These are phyloP conservation scores for Lavandula angustifolia DNA, from an alignment of 257 asterid species.

Conservation along the genomic window DNA sequence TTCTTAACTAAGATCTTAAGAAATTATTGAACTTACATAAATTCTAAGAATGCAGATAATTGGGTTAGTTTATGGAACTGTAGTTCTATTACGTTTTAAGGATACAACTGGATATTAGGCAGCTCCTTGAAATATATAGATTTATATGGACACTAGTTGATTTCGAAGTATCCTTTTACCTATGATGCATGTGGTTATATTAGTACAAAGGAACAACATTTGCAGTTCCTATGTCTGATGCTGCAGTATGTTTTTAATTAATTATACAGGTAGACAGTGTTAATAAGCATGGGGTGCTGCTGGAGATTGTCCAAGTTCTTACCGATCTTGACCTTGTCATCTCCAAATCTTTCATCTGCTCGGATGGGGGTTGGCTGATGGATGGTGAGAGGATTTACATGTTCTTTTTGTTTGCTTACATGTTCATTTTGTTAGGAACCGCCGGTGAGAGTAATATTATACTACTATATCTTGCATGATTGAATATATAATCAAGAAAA, in stretches of 20 bases:
- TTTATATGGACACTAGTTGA: too few relatives aligned
- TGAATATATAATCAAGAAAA: not conserved
- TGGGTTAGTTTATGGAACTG: too few relatives aligned
- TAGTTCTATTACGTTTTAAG: not conserved
- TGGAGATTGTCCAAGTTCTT: conserved; percentile 91
- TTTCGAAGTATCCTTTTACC: too few relatives aligned
- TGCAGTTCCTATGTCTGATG: too few relatives aligned
- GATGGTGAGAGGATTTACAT: conserved; percentile 59
- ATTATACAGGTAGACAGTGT: conserved; percentile 74
- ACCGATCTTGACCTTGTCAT: conserved; percentile 85
- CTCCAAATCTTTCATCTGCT: conserved; percentile 80
- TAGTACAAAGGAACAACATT: not conserved
- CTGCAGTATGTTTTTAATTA: too few relatives aligned
- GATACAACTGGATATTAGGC: conserved; percentile 24
- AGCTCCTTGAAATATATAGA: too few relatives aligned
- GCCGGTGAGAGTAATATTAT: too few relatives aligned
- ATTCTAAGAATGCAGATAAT: not conserved
- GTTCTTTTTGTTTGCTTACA: too few relatives aligned
- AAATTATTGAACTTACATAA: not conserved
- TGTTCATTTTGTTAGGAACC: not conserved
- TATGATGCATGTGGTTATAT: not conserved
- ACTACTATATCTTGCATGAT: not conserved
- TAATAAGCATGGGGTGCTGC: conserved; percentile 79
- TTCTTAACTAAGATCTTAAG: too few relatives aligned
- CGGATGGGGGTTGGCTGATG: conserved; percentile 98